Base-by-base conservation (phyloP, 2,329 filamentous ascomycete genomes). In the Fonsecaea multimorphosa region DNA sequence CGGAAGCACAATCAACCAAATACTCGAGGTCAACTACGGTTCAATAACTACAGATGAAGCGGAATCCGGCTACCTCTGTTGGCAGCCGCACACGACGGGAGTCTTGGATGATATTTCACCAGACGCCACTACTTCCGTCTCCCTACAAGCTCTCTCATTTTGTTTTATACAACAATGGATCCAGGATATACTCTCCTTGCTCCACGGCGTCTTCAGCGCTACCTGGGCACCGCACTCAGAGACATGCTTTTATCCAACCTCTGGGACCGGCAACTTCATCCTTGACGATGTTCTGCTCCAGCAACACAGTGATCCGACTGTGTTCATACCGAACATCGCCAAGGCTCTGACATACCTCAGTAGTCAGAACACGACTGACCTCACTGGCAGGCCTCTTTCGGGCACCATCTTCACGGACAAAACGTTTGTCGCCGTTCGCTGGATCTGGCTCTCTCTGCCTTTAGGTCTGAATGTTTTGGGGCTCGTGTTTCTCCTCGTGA, bases 291-390 rank as follows among this genome's bases (percentile, higher is more conserved):
- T 58, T 29, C 55, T 44, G 19, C 40, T 38, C 12, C 11, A 40
- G 16, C 22, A 16, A 40, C 22, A 31, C 27, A 9, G 16, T 31
- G 36, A 58, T 19, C 55, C 19, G 12, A 40, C n/a, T 36, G 9
- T 29, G 11, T 58, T 58, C 55, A 44, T 46, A 16, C 36, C 34
- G 19, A 58, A 46, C 40, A 31, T 58, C 55, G 36, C 34, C 16
- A 9, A 3, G n/a, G 55, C 57, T 46, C 40, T 59, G 16, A 59
- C 40, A 12, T 49, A 16, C 22, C 57, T 59, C 38, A 34, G 31
- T n/a, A n/a, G n/a, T n/a, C n/a, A n/a, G n/a, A n/a, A n/a, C n/a
- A n/a, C n/a, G n/a, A n/a, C n/a, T n/a, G n/a, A n/a, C n/a, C n/a
- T 29, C 56, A 32, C 5, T n/a, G n/a, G n/a, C 27, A 59, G 16